Conservation (phyloP, 2,329 filamentous ascomycete genomes). For the Aspergillus uvarum region DNA sequence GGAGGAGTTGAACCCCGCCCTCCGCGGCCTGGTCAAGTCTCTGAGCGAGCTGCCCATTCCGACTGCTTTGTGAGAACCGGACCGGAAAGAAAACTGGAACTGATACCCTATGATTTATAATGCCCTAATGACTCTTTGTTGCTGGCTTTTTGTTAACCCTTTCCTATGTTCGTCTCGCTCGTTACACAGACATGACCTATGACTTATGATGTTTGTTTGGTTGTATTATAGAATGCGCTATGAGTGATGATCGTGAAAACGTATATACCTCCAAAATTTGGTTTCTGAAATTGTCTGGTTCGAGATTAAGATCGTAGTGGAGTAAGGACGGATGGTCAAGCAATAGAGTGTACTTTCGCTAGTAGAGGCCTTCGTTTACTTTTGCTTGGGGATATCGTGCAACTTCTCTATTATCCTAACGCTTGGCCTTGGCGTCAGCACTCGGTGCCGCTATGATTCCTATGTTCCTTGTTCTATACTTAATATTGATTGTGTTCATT, state of each 20-base stretch:
- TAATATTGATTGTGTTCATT: too few relatives aligned
- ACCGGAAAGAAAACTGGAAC: not conserved
- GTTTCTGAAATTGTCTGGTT: not conserved
- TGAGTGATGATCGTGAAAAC: not conserved
- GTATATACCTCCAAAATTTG: not conserved
- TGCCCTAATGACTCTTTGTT: not conserved
- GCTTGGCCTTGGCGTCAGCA: too few relatives aligned
- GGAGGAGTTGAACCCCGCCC: slow-evolving; percentile 9
- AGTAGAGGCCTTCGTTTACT: too few relatives aligned
- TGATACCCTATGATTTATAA: not conserved
- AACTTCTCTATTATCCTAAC: too few relatives aligned
- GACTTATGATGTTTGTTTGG: not conserved
- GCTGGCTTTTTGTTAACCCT: not conserved
- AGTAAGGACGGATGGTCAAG: too few relatives aligned
- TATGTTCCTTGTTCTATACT: too few relatives aligned
- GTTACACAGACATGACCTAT: not conserved
- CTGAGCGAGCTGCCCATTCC: slow-evolving; percentile 12
- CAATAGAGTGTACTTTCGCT: too few relatives aligned
- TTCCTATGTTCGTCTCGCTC: not conserved
- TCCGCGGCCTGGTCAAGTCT: slow-evolving; percentile 11
- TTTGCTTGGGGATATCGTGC: too few relatives aligned
- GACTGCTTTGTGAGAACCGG: not conserved
- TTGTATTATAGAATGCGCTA: not conserved
- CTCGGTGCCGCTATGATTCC: too few relatives aligned
- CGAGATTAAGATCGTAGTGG: not conserved